These are phyloP conservation scores for Aphanomyces stellatus DNA, from an alignment of 352 stramenopile species.

Conservation along the genomic window DNA sequence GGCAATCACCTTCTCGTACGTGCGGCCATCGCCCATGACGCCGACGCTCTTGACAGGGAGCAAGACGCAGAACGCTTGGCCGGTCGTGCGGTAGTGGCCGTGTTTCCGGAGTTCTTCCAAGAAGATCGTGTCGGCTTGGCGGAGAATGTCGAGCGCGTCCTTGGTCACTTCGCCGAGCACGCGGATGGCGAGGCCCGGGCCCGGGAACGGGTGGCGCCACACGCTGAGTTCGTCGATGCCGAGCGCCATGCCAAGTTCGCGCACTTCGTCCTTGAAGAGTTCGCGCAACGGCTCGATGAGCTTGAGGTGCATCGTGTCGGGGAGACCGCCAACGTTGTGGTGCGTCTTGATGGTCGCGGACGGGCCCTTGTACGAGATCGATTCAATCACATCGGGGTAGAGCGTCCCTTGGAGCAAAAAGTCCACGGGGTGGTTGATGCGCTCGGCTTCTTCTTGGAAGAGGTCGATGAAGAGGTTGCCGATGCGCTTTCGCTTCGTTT, in stretches of 20 bases:
- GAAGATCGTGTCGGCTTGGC: conserved; percentile 97
- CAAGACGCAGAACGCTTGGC: conserved; percentile 97
- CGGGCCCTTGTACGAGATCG: conserved; percentile 96
- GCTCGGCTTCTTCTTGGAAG: conserved; percentile 89
- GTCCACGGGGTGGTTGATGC: conserved; percentile 80
- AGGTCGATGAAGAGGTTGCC: conserved; percentile 98
- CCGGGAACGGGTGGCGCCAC: conserved; percentile 98
- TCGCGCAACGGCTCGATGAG: conserved; percentile 98
- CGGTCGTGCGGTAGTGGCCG: conserved; percentile 97
- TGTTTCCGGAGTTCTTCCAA: conserved; percentile 95
- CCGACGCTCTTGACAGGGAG: conserved; percentile 96
- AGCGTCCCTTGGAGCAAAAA: conserved; percentile 98
- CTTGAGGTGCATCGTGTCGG: conserved; percentile 97
- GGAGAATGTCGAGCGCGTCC: conserved; percentile 93
- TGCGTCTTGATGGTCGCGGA: conserved; percentile 99
- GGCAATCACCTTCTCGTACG: conserved; percentile 93
- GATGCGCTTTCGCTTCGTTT: conserved; percentile 99
- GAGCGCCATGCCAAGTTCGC: conserved; percentile 94
- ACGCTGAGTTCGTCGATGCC: conserved; percentile 97
- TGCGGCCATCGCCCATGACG: conserved; percentile 97
- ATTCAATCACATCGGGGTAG: conserved; percentile 99
- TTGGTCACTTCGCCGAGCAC: conserved; percentile 95
- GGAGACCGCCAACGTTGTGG: conserved; percentile 98
- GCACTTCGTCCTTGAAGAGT: conserved; percentile 99
- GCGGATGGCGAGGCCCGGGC: conserved; percentile 97